A percentile compares a stretch with the other conserved stretches of the same genome.
Evolutionary conservation across 176 grass and related monocot species (phyloP).

Genomic region (Areca catechu): DNA sequence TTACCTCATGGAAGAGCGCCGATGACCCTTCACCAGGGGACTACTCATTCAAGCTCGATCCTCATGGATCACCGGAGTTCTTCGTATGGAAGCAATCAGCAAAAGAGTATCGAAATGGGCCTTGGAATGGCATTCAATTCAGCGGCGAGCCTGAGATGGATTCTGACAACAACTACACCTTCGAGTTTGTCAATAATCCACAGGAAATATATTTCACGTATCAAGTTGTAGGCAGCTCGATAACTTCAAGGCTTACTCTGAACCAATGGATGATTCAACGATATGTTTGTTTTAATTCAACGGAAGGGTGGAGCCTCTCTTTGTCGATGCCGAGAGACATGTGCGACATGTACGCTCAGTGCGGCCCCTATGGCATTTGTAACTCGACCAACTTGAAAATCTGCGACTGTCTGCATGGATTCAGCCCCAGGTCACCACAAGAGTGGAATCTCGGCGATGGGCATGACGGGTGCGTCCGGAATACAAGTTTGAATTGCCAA

Average conservation of each 20-base stretch:
- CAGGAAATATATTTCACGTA: too few species aligned
- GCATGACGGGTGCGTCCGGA: slow-evolving; percentile 1
- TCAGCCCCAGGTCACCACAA: not conserved
- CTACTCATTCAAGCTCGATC: not conserved
- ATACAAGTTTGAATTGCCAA: not conserved
- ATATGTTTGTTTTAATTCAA: too few species aligned
- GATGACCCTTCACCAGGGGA: not conserved
- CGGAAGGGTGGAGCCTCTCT: slow-evolving; percentile 1
- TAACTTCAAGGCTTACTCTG: too few species aligned
- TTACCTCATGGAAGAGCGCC: not conserved
- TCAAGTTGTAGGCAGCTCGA: too few species aligned
- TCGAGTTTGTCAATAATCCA: too few species aligned
- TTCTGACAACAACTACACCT: too few species aligned
- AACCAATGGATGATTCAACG: too few species aligned
- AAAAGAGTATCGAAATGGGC: not conserved
- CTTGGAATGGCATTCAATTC: not conserved
- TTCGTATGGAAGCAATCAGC: not conserved
- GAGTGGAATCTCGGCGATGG: slow-evolving; percentile 16
- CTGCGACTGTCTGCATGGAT: slow-evolving; percentile 21
- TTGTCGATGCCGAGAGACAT: not conserved
- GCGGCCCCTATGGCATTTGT: slow-evolving; percentile 11
- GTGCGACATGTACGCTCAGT: slow-evolving; percentile 7
- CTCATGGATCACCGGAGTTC: not conserved
- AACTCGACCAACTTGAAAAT: not conserved
- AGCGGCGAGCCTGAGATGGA: not conserved